Evolutionary conservation across 345 rosid genomes (phyloP), one percentile per base, ranked within the genome.

Genomic region (Trapa incisa): DNA sequence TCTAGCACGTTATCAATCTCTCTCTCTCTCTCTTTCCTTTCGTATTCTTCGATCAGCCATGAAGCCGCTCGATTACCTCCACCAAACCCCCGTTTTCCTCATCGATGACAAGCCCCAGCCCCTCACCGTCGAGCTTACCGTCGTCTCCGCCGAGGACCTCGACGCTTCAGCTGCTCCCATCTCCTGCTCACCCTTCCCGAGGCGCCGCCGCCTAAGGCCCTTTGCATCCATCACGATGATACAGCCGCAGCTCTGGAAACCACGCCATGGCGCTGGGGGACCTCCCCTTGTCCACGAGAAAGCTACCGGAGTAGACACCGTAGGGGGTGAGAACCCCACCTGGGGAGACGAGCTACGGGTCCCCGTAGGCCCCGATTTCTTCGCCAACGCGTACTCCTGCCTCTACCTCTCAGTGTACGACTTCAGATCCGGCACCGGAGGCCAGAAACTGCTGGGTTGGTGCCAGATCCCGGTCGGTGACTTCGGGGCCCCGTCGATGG

Each of bases 121-220:
- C 14, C 2, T 60, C 16, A 12, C 58, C 64, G 60, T 72, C 6
- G 71, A 72, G 65, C 35, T 72, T 66, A 61, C 75, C 15, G 67
- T 72, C 71, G 7, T 67, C 29, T 72, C 75, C 6, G 75, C 75
- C n/a, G 47, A 67, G 9, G 75, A 67, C 53, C 75, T 72, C 67
- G 63, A 53, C 61, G 52, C 63, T 22, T 16, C 67, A 4, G 16
- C 67, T 37, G 42, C 57, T 15, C 56, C 53, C 66, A 39, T 70
- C 67, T 29, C 63, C 66, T 67, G 68, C 71, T 71, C 38, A 8
- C 52, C 52, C 53, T 38, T 54, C 70, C 61, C 61, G 35, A 38
- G 47, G 8, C 62, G 70, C 42, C 70, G 65, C 17, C 71, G 62
- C 6, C 71, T 67, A 65, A 38, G 53, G 45, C 67, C 71, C 63